phyloP scores from a whole-genome alignment of 768 basidiomycete species.

The Tephrocybe sp. region DNA sequence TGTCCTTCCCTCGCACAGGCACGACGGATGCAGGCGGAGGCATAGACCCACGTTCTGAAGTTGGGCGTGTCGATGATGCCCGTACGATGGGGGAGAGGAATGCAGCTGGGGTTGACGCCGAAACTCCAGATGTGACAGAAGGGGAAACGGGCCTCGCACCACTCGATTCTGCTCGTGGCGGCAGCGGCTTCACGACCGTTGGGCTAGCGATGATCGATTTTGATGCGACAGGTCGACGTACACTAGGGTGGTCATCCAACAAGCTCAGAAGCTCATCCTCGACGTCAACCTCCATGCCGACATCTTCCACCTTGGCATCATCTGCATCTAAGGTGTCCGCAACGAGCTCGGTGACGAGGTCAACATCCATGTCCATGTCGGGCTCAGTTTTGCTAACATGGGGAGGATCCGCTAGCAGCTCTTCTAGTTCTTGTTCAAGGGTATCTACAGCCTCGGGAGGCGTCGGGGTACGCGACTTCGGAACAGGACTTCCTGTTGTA shows the following conservation, averaged over 20 bases:
- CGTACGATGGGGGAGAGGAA: conserved; percentile 10
- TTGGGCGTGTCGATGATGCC: conserved; percentile 18
- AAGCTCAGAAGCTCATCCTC: conserved; percentile 73
- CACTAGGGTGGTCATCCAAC: conserved; percentile 50
- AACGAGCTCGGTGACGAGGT: conserved; percentile 44
- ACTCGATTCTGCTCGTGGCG: neutral
- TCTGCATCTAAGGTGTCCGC: conserved; percentile 36
- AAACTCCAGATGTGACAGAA: conserved; percentile 4
- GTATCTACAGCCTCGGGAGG: conserved; percentile 36
- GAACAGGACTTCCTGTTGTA: no score
- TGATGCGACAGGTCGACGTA: conserved; percentile 18
- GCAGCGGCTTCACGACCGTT: conserved; percentile 5
- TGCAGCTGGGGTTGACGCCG: conserved; percentile 13
- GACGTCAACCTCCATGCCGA: conserved; percentile 42
- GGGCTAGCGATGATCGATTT: conserved; percentile 7
- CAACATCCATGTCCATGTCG: conserved; percentile 41
- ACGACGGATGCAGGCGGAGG: conserved; percentile 45
- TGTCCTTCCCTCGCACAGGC: conserved; percentile 28
- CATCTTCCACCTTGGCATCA: conserved; percentile 22
- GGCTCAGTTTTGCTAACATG: conserved; percentile 31
- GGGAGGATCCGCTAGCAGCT: conserved; percentile 21
- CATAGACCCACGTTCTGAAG: conserved; percentile 56
- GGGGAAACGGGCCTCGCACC: conserved; percentile 14
- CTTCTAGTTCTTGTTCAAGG: conserved; percentile 44
- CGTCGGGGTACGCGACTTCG: conserved; percentile 17